A percentile compares a stretch with the other conserved stretches of the same genome.
Evolutionary conservation across 495 filamentous ascomycete species (phyloP).

Genomic region (Lophium mytilinum): DNA sequence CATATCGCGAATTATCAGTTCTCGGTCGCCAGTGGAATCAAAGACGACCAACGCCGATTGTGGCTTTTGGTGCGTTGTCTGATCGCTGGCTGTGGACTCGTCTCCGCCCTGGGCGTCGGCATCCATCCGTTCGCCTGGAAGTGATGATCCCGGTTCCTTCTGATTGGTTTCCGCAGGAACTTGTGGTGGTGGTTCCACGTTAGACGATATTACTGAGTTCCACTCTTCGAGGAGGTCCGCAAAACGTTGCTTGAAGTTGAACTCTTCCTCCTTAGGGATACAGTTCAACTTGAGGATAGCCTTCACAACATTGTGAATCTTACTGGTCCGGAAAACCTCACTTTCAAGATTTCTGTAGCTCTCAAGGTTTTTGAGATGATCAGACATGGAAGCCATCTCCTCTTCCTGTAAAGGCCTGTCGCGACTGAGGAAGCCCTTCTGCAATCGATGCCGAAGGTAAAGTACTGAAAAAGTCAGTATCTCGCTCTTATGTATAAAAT

Average conservation of each 20-base stretch:
- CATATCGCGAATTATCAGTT: no score
- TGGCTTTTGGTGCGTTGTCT: no score
- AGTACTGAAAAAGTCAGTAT: conserved; percentile 43
- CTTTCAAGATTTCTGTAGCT: conserved; percentile 70
- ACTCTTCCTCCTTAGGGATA: conserved; percentile 80
- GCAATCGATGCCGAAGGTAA: conserved; percentile 80
- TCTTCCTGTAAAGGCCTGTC: conserved; percentile 74
- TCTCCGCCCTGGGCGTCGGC: no score
- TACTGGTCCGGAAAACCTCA: conserved; percentile 72
- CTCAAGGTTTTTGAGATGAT: conserved; percentile 56
- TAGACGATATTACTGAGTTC: conserved; percentile 66
- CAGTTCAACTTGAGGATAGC: conserved; percentile 73
- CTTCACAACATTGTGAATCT: conserved; percentile 92
- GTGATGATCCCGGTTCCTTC: not conserved
- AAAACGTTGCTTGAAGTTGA: conserved; percentile 72
- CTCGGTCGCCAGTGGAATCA: no score
- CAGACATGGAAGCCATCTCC: conserved; percentile 76
- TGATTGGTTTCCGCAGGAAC: not conserved
- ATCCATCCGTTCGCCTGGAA: no score
- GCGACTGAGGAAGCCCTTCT: conserved; percentile 81
- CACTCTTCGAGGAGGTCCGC: conserved; percentile 66
- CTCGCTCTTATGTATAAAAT: no score
- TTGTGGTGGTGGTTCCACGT: conserved; percentile 32
- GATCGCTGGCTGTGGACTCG: no score
- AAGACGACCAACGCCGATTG: no score